Evolutionary conservation across 2,329 filamentous ascomycete species (phyloP).

Genomic region (Trichoderma sp.): DNA sequence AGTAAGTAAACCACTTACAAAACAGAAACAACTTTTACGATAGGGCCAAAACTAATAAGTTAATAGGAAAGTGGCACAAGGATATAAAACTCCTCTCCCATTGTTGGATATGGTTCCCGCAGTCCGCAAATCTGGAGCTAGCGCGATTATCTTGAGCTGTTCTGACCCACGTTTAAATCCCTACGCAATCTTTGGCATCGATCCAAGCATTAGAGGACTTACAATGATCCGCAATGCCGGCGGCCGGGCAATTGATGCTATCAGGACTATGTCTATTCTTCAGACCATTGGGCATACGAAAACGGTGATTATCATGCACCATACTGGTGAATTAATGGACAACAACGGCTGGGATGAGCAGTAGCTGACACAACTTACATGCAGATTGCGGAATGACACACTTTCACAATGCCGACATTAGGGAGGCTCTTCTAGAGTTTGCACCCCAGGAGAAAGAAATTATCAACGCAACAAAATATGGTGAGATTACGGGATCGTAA

Average conservation of each 20-base stretch:
- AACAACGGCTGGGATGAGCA: too few species aligned
- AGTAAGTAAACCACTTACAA: neutral
- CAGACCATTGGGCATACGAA: conserved; percentile 14
- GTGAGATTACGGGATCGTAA: conserved; percentile 13
- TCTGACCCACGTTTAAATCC: conserved; percentile 13
- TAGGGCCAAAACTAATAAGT: neutral
- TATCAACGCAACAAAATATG: conserved; percentile 1
- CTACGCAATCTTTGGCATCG: neutral
- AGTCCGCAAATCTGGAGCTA: neutral
- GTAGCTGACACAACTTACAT: neutral
- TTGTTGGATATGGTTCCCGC: neutral
- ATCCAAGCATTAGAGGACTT: neutral
- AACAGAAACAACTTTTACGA: neutral
- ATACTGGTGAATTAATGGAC: neutral
- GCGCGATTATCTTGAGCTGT: conserved; percentile 5
- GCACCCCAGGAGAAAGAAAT: conserved; percentile 6
- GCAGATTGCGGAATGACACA: conserved; percentile 17
- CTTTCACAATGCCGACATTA: neutral
- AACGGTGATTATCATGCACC: conserved; percentile 2
- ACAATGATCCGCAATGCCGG: conserved; percentile 18
- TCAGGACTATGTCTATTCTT: conserved; percentile 1
- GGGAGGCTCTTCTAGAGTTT: conserved; percentile 1
- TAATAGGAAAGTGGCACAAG: neutral
- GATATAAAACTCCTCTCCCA: neutral
- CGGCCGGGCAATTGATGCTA: conserved; percentile 9